Conservation (phyloP, 2,329 filamentous ascomycete species). For the Colletotrichum tamarilloi region DNA sequence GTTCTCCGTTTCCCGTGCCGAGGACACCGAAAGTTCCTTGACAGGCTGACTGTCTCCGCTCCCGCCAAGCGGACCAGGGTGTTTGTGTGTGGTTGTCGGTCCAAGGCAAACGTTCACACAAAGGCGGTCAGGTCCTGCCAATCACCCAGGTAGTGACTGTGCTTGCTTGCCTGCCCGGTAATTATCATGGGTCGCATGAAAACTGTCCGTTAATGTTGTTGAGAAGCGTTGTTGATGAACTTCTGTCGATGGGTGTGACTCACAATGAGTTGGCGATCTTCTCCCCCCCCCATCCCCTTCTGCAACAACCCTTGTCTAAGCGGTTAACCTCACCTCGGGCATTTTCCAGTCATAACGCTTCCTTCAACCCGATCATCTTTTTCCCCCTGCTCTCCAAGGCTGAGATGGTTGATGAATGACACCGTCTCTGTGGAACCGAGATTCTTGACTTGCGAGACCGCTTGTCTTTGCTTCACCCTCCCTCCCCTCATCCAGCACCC, state of each 20-base stretch:
- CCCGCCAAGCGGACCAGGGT: slow-evolving; percentile 8
- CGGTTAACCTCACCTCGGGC: neutral
- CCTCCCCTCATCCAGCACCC: neutral
- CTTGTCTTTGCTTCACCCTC: neutral
- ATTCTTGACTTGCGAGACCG: neutral
- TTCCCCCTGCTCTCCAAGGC: slow-evolving; percentile 4
- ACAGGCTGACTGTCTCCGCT: neutral
- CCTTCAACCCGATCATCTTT: neutral
- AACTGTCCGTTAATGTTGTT: neutral
- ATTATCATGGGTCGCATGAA: neutral
- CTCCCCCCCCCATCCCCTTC: neutral
- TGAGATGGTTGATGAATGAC: neutral
- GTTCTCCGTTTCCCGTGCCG: slow-evolving; percentile 10
- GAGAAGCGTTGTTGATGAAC: neutral
- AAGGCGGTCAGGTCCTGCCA: slow-evolving; percentile 22
- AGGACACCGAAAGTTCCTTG: slow-evolving; percentile 12
- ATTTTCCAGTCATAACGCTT: neutral
- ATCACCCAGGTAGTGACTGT: no score
- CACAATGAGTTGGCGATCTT: slow-evolving; percentile 25
- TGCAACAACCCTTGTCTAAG: neutral
- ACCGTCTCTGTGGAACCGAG: neutral
- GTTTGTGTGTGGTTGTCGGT: neutral
- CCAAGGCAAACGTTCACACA: slow-evolving; percentile 1
- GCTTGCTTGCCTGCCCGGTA: neutral
- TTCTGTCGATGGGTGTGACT: slow-evolving; percentile 18